Evolutionary conservation across 768 basidiomycete species (phyloP), one percentile per base, ranked within the genome.

Genomic region (Boletus fagicola): DNA sequence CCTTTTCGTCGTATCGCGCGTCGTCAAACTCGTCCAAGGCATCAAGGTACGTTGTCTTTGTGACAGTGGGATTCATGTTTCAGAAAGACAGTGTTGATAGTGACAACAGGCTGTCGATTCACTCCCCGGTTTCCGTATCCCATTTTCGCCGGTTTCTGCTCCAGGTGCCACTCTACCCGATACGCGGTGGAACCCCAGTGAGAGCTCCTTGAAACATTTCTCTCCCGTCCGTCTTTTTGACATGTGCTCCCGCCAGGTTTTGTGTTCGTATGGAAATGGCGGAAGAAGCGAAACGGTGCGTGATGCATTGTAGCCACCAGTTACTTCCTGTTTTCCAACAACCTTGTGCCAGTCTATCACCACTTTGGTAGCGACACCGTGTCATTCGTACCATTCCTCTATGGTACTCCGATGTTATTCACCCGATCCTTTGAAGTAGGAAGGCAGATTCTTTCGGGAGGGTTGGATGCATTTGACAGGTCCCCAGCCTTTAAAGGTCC

Each of bases 121-220:
- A 11, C 65, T 66, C 9, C 57, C 65, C 4, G 65, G 65, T 7
- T 36, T 66, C 30, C 38, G 53, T 39, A 31, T 61, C 24, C 65
- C 62, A 33, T 58, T 64, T 42, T 31, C 60, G n/a, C 65, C 65
- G 2, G 26, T 54, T 20, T 36, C 46, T 20, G 2, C 57, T 26
- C n/a, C 31, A 4, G 35, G 59, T 26, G 24, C 33, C 15, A 5
- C 46, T 42, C 18, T 59, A 16, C 62, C 65, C 0, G 56, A 45
- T 36, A 15, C 39, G 5, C 56, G 51, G 60, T 66, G 65, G 65
- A 66, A 66, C 11, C 65, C 65, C 9, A 51, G 63, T 65, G 36
- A 53, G 60, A 10, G 5, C 7, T 18, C 38, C 6, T n/a, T 4
- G 9, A 20, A 42, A 30, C 24, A 47, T 36, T 15, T 49, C 10